phyloP scores from a whole-genome alignment of 176 grass and related monocot species.

The Oryza glumipatula region DNA sequence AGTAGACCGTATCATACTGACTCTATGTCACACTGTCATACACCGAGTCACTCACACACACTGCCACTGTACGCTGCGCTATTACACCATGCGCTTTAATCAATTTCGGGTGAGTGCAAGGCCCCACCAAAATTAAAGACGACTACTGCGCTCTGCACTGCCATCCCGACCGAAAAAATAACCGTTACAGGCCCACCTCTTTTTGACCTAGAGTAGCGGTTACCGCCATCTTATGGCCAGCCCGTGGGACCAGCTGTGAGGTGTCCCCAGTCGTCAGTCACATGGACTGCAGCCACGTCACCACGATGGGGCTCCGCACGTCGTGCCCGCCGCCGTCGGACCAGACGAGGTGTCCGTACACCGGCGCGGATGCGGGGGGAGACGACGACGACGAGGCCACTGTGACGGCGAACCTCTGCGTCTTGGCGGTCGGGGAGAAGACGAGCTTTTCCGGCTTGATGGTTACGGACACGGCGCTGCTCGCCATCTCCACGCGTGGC shows the following conservation, averaged over 20 bases:
- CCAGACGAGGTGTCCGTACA: conserved; percentile 75
- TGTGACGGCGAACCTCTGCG: conserved; percentile 71
- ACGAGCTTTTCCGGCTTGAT: conserved; percentile 73
- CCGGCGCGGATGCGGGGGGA: conserved; percentile 1
- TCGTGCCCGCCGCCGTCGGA: conserved; percentile 73
- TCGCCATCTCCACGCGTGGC: conserved; percentile 65
- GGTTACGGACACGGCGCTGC: conserved; percentile 40
- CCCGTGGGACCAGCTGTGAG: background rate
- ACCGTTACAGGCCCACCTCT: conserved; percentile 47
- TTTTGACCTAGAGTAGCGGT: conserved; percentile 18
- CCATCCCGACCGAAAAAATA: conserved; percentile 22
- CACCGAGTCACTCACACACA: background rate
- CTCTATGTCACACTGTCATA: background rate
- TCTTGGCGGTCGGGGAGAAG: conserved; percentile 48
- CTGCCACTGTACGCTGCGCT: conserved; percentile 18
- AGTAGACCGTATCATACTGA: background rate
- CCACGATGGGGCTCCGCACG: conserved; percentile 83
- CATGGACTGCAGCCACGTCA: conserved; percentile 76
- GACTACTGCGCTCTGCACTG: background rate
- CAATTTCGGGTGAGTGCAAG: conserved; percentile 5
- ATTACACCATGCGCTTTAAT: conserved; percentile 23
- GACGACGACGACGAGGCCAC: conserved; percentile 33
- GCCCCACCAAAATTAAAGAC: conserved; percentile 35
- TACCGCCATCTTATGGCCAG: background rate
- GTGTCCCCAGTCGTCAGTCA: conserved; percentile 42